Evolutionary conservation across 75 land plant species (phyloP), one percentile per base, ranked within the genome.

Genomic region (Azolla pinnata): DNA sequence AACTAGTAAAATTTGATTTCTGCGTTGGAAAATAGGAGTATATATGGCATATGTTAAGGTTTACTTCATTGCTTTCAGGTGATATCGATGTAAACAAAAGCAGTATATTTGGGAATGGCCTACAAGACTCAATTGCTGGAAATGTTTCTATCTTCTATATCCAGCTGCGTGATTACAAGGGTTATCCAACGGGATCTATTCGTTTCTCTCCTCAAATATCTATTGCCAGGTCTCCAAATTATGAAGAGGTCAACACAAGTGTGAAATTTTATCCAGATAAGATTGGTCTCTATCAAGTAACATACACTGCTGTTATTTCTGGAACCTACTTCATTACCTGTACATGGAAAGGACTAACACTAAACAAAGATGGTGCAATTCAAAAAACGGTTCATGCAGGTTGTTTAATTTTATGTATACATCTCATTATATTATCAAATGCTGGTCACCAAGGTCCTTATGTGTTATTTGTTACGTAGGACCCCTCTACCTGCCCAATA

Each of bases 91-190:
- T 3, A 7, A 47, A 7, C 18, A 9, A 9, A 20, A 47, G 50
- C 20, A 20, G 19, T 4, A 18, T 47, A 3, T 47, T 3, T 47
- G 50, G 50, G 50, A 18, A 47, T 12, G 50, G 50, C 20, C 3
- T 47, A 3, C 7, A 3, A 20, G 20, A 47, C 4, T 47, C 50
- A 16, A 3, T 47, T 47, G 50, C 50, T 9, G 50, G 50, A 18
- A 47, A 47, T 20, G 19, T 47, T 7, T 47, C 50, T 18, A 47
- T 20, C 19, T 47, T 47, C 20, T 12, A 47, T 20, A 47, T 47
- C 19, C 50, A 47, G 50, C 50, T 47, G 18, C 50, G 50, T 12
- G 50, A 47, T 20, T 3, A 20, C 4, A 47, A 47, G 50, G 50
- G 50, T 20, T 47, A 16, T 47, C 50, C 50, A 47, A 16, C 50